Evolutionary conservation across 2,329 filamentous ascomycete genomes (phyloP).

Genomic region (Podosphaera fusca): DNA sequence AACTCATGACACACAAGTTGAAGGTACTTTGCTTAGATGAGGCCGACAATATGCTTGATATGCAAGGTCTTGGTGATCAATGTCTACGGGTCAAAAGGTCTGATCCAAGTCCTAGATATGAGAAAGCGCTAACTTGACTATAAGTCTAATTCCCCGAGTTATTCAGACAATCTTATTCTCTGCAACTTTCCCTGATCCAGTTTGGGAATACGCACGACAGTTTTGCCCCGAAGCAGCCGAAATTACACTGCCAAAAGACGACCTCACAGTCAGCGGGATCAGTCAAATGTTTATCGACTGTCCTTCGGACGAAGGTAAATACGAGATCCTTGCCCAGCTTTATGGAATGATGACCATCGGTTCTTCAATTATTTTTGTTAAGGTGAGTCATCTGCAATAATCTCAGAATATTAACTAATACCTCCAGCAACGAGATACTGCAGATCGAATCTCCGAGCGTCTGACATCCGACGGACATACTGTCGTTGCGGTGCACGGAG

Average conservation of each 20-base stretch:
- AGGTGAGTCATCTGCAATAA: conserved; percentile 27
- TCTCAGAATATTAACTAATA: not conserved
- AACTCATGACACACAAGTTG: conserved; percentile 48
- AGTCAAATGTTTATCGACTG: conserved; percentile 97
- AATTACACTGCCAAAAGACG: conserved; percentile 69
- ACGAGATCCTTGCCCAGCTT: conserved; percentile 68
- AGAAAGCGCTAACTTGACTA: conserved; percentile 4
- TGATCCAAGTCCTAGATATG: conserved; percentile 15
- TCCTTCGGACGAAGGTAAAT: conserved; percentile 59
- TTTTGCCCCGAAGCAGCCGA: conserved; percentile 75
- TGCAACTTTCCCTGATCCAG: conserved; percentile 79
- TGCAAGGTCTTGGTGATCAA: conserved; percentile 86
- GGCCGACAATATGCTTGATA: conserved; percentile 96
- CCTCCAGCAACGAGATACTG: conserved; percentile 60
- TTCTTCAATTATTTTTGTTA: conserved; percentile 95
- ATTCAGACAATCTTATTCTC: conserved; percentile 92
- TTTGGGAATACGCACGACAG: conserved; percentile 58
- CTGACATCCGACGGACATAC: conserved; percentile 82
- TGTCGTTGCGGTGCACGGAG: conserved; percentile 73
- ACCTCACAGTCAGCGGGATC: conserved; percentile 90
- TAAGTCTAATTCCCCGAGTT: conserved; percentile 44
- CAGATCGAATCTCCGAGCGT: conserved; percentile 59
- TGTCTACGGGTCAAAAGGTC: conserved; percentile 75
- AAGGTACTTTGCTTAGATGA: conserved; percentile 82
- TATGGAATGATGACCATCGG: conserved; percentile 93